These are phyloP conservation scores for Xylariaceae sp. DNA, from an alignment of 2,329 filamentous ascomycete species.

Conservation along the genomic window DNA sequence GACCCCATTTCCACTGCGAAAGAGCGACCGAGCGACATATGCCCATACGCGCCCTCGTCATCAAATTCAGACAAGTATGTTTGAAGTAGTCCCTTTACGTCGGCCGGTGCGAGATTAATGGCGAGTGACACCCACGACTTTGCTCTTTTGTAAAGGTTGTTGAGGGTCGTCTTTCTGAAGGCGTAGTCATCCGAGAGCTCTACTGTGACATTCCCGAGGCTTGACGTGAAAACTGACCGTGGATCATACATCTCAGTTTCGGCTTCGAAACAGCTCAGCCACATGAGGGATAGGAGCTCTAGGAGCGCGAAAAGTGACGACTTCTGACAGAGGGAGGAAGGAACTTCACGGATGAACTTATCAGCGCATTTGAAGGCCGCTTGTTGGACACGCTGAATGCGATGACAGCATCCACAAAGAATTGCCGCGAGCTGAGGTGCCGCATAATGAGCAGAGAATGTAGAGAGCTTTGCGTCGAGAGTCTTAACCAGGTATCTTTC, in stretches of 20 bases:
- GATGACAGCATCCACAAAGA: constrained; percentile 89
- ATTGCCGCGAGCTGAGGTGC: constrained; percentile 85
- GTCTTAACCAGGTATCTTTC: constrained; percentile 81
- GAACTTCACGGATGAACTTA: constrained; percentile 81
- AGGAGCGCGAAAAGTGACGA: constrained; percentile 90
- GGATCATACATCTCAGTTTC: constrained; percentile 95
- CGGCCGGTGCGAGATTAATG: constrained; percentile 84
- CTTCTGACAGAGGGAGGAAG: constrained; percentile 88
- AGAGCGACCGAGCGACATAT: constrained; percentile 89
- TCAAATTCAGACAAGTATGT: constrained; percentile 96
- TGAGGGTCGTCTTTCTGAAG: constrained; percentile 79
- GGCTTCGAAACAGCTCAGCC: constrained; percentile 90
- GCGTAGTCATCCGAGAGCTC: constrained; percentile 93
- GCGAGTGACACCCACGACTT: constrained; percentile 80
- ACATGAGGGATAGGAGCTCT: constrained; percentile 92
- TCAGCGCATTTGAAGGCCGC: constrained; percentile 85
- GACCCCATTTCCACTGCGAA: constrained; percentile 94
- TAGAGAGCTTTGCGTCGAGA: constrained; percentile 70
- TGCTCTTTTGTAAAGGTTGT: constrained; percentile 76
- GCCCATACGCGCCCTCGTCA: constrained; percentile 87
- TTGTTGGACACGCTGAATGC: constrained; percentile 88
- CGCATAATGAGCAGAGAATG: constrained; percentile 90
- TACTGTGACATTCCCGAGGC: constrained; percentile 77
- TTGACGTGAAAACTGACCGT: constrained; percentile 78
- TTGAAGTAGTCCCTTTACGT: constrained; percentile 93